Base-by-base conservation (phyloP, 176 grass and related monocot genomes). In the Musa troglodytarum region DNA sequence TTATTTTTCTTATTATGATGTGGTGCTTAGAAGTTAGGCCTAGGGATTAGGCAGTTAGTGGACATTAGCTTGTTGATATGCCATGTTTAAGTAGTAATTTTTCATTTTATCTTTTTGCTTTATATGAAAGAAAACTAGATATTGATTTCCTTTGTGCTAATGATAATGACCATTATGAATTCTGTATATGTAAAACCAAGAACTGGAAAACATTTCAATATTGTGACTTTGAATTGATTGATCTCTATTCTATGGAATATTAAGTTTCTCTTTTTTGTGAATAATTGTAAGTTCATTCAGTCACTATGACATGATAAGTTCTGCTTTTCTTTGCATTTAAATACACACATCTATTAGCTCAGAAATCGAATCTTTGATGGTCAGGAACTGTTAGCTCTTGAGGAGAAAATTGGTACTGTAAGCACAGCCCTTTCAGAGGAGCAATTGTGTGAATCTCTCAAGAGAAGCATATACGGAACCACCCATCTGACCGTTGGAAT, bases 381-480 rank as follows among this genome's bases (percentile, higher is more conserved):
- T 17, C 49, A 80, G 78, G 78, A 80, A 61, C n/a, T 80, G 24
- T 50, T 80, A 50, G 69, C 69, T 22, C 56, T 80, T n/a, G 69
- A 73, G 21, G 78, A 80, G 58, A 63, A 59, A 28, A 80, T 73
- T 58, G 78, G 78, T 8, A 73, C 49, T 53, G 78, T 80, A 17
- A 80, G 69, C 58, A 80, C 78, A 52, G 78, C 78, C 34, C 68
- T 80, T 25, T 29, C 78, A 20, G 78, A 73, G 53, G 69, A 80
- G 21, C 68, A 72, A 71, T 65, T 73, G 20, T 50, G 16, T 1
- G 65, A 73, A 65, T 80, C 56, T 54, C 20, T 80, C 14, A 73
- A 63, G 57, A 73, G 49, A 80, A 80, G 69, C 49, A 80, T 52
- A 73, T 73, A 73, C 53, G 4, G 17, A 19, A 4, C 57, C 21